These are phyloP conservation scores for Erysimum pusillum DNA, from an alignment of 441 rosid species.

Conservation along the genomic window DNA sequence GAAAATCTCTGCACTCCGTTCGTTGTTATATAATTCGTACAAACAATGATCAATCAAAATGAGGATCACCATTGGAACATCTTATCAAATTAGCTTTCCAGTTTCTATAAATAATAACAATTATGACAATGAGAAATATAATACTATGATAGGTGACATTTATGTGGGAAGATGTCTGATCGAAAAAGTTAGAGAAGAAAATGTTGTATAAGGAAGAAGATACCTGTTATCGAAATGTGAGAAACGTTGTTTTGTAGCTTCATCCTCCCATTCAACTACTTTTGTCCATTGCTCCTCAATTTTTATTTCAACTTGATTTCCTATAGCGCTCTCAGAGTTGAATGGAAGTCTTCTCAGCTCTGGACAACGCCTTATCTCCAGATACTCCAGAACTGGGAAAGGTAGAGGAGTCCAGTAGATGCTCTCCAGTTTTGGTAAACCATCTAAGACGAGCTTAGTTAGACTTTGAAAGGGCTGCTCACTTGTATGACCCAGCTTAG, in stretches of 20 bases:
- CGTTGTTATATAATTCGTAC: not conserved
- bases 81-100: not conserved
- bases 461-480: too few species aligned
- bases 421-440: too few species aligned
- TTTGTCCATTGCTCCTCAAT: not conserved
- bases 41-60: not conserved
- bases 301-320: not conserved
- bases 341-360: constrained; percentile 39
- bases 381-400: constrained; percentile 18
- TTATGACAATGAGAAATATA: too few species aligned
- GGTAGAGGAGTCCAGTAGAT: constrained; percentile 22
- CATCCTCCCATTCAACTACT: not conserved
- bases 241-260: not conserved
- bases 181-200: too few species aligned
- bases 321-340: constrained; percentile 1
- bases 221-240: not conserved
- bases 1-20: not conserved
- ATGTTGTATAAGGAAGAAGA: too few species aligned
- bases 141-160: not conserved
- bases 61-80: not conserved
- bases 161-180: too few species aligned
- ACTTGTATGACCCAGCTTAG: too few species aligned
- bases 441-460: too few species aligned
- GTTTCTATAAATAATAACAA: too few species aligned
- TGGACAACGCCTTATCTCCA: not conserved